Conservation (phyloP, 108 stramenopile species). For the Conticribra weissflogii region DNA sequence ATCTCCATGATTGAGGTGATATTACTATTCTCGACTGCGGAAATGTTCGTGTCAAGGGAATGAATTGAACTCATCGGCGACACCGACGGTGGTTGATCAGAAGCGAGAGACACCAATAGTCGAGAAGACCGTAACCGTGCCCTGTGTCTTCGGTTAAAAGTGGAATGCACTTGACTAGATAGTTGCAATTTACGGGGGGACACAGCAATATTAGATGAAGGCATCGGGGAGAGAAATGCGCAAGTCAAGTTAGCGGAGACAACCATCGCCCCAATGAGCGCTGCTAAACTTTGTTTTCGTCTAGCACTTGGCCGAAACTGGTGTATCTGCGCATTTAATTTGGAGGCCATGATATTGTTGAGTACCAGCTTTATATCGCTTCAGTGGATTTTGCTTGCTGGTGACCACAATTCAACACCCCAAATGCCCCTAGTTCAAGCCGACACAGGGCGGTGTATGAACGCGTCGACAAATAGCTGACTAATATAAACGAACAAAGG, state of each 20-base stretch:
- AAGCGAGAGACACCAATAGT: neutral
- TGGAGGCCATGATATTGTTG: too few relatives aligned
- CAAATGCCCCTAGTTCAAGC: too few relatives aligned
- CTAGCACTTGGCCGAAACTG: too few relatives aligned
- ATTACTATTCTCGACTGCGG: neutral
- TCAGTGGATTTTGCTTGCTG: too few relatives aligned
- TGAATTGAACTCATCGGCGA: neutral
- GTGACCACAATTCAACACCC: too few relatives aligned
- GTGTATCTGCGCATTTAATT: too few relatives aligned
- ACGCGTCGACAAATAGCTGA: too few relatives aligned
- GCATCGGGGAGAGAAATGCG: neutral
- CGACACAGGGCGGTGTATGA: too few relatives aligned
- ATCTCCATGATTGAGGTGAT: neutral
- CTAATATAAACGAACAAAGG: too few relatives aligned
- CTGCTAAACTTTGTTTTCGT: too few relatives aligned
- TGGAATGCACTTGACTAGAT: neutral
- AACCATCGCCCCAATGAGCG: neutral
- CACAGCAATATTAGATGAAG: neutral
- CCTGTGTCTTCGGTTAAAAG: neutral
- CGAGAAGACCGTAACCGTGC: neutral
- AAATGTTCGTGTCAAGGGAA: neutral
- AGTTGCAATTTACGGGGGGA: neutral
- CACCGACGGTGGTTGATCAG: neutral
- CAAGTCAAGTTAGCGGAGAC: neutral
- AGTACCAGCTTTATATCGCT: too few relatives aligned